Conservation (phyloP, 768 basidiomycete genomes). For the Lactarius tabidus region DNA sequence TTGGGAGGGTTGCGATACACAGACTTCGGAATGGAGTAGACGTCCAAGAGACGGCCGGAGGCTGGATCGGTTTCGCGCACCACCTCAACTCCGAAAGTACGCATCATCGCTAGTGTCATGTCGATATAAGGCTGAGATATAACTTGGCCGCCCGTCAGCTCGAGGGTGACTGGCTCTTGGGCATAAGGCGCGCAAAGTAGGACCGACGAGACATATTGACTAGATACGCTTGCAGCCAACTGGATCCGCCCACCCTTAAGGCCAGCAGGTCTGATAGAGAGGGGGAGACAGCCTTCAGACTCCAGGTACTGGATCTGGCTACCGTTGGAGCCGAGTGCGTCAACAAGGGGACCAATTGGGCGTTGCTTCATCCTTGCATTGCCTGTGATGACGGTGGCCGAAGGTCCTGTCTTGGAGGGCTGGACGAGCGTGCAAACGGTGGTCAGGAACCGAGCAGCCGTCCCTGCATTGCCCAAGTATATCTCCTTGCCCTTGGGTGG, state of each 20-base stretch:
- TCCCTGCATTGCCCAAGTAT: conserved; percentile 96
- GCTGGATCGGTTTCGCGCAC: conserved; percentile 55
- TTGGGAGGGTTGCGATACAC: conserved; percentile 70
- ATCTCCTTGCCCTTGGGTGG: conserved; percentile 81
- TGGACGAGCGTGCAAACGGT: conserved; percentile 91
- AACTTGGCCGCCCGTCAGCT: conserved; percentile 90
- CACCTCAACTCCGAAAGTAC: conserved; percentile 80
- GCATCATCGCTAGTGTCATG: conserved; percentile 99
- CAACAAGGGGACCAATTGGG: conserved; percentile 92
- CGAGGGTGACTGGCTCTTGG: conserved; percentile 71
- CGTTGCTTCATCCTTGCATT: conserved; percentile 99
- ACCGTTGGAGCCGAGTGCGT: conserved; percentile 80
- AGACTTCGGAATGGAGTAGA: conserved; percentile 84
- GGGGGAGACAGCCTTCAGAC: conserved; percentile 78
- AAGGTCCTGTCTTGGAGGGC: conserved; percentile 36
- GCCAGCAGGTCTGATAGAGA: conserved; percentile 79
- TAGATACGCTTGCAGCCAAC: conserved; percentile 91
- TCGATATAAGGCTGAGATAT: conserved; percentile 99
- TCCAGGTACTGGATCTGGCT: conserved; percentile 76
- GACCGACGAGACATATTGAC: conserved; percentile 97
- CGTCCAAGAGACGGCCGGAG: conserved; percentile 62
- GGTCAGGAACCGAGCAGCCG: conserved; percentile 95
- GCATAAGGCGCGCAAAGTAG: conserved; percentile 97
- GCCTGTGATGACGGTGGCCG: conserved; percentile 82
- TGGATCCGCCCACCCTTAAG: conserved; percentile 78